Percentiles rank a stretch among this genome's conserved stretches.
phyloP scores from a whole-genome alignment of 306 rosid genomes.

The Trifolium pratense region DNA sequence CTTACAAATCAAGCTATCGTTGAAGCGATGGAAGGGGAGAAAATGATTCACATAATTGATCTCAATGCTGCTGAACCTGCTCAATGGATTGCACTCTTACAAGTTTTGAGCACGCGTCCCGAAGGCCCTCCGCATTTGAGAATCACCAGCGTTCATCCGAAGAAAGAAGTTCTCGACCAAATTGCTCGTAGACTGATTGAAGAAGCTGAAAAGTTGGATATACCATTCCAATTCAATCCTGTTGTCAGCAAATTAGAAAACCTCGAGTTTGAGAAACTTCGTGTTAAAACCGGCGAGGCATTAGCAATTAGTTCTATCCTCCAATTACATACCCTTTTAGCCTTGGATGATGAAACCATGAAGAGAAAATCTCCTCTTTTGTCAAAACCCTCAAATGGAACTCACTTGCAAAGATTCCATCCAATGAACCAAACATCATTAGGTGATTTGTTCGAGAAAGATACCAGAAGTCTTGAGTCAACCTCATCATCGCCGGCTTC shows the following conservation, averaged over 20 bases:
- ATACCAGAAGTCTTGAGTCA: conserved; percentile 31
- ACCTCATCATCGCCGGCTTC: conserved; percentile 28
- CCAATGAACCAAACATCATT: conserved; percentile 30
- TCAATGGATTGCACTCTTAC: conserved; percentile 85
- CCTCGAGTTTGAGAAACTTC: conserved; percentile 43
- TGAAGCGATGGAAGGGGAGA: conserved; percentile 92
- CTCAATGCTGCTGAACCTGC: conserved; percentile 79
- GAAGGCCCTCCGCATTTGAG: conserved; percentile 96
- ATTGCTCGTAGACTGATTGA: conserved; percentile 67
- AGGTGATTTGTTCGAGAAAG: conserved; percentile 36
- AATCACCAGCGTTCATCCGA: conserved; percentile 78
- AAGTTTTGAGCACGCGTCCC: conserved; percentile 67
- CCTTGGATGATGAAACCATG: conserved; percentile 32
- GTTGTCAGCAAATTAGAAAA: conserved; percentile 39
- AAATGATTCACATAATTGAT: conserved; percentile 85
- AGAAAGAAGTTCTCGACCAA: conserved; percentile 75
- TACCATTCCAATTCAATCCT: conserved; percentile 77
- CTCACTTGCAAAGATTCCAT: conserved; percentile 24
- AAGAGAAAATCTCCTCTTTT: conserved; percentile 32
- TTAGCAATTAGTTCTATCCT: conserved; percentile 41
- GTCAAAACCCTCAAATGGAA: conserved; percentile 29
- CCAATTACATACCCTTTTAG: conserved; percentile 42
- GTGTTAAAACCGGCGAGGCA: conserved; percentile 44
- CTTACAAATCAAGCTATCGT: conserved; percentile 80
- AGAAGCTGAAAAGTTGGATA: conserved; percentile 83